Percentiles rank a stretch among this genome's conserved stretches.
phyloP scores from a whole-genome alignment of 2,329 filamentous ascomycete species.

The Pseudogymnoascus sp. region DNA sequence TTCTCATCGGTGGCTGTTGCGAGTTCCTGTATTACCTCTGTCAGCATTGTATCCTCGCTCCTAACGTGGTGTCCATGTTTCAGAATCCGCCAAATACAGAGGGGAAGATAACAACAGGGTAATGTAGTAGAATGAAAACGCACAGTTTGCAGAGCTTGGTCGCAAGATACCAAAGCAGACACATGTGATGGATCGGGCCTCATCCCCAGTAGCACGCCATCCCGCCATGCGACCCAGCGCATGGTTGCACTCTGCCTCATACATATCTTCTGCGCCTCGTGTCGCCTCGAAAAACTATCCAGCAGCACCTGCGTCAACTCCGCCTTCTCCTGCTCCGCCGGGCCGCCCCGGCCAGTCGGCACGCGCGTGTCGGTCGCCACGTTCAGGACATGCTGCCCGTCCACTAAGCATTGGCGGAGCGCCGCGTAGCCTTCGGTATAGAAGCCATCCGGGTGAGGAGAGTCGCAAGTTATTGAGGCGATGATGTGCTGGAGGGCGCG shows the following conservation, averaged over 20 bases:
- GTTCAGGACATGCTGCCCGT: conserved; percentile 57
- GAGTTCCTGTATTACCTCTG: conserved; percentile 40
- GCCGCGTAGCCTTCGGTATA: conserved; percentile 56
- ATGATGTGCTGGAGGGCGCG: conserved; percentile 55
- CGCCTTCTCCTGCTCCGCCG: conserved; percentile 52
- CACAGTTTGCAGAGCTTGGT: conserved; percentile 50
- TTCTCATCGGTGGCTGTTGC: conserved; percentile 49
- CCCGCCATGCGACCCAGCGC: conserved; percentile 49
- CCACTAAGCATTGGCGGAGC: conserved; percentile 52
- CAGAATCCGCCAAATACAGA: not conserved
- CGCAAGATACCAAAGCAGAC: conserved; percentile 43
- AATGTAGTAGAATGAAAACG: conserved; percentile 23
- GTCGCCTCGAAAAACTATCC: conserved; percentile 52
- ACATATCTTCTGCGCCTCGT: conserved; percentile 58
- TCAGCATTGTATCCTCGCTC: not conserved
- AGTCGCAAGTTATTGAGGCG: conserved; percentile 47
- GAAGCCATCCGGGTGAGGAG: conserved; percentile 48
- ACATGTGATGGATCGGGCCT: conserved; percentile 40
- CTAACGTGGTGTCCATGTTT: not conserved
- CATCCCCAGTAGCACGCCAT: conserved; percentile 44
- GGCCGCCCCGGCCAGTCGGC: conserved; percentile 43
- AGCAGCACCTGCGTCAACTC: conserved; percentile 55
- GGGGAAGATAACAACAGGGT: not conserved
- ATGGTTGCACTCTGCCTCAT: conserved; percentile 52
- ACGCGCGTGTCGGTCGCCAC: conserved; percentile 55